Conservation (phyloP, 2,329 filamentous ascomycete species). For the Colletotrichum sp. region DNA sequence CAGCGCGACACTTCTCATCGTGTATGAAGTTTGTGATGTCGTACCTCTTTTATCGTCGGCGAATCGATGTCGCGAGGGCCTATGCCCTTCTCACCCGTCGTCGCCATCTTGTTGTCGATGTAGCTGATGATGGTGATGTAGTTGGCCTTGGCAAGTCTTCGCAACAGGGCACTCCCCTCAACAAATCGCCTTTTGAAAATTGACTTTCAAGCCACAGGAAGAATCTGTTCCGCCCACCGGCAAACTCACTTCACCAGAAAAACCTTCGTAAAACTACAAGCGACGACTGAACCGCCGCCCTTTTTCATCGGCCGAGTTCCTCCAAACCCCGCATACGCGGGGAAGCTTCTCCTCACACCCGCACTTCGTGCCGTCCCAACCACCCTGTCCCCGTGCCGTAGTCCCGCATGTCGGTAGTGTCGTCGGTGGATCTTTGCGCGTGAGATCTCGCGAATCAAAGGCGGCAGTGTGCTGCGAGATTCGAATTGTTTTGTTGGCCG, state of each 20-base stretch:
- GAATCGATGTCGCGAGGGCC: background rate
- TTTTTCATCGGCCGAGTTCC: background rate
- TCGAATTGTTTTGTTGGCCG: background rate
- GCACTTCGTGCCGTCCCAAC: background rate
- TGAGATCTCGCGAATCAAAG: background rate
- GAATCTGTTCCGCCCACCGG: background rate
- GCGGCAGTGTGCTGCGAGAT: background rate
- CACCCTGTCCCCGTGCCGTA: background rate
- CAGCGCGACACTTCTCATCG: background rate
- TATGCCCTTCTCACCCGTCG: background rate
- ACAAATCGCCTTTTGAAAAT: background rate
- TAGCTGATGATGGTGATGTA: background rate
- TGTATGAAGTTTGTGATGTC: rapidly evolving
- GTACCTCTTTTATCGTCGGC: background rate
- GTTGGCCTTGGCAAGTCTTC: background rate
- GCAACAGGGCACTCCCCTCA: background rate
- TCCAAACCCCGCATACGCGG: slow-evolving; percentile 2
- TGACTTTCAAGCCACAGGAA: background rate
- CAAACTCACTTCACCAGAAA: background rate
- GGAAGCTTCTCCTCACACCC: background rate
- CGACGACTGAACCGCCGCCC: background rate
- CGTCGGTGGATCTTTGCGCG: background rate
- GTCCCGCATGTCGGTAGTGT: background rate
- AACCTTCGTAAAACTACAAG: background rate
- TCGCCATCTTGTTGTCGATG: background rate